Base-by-base conservation (phyloP, 108 stramenopile species). In the Nitzschia inconspicua region DNA sequence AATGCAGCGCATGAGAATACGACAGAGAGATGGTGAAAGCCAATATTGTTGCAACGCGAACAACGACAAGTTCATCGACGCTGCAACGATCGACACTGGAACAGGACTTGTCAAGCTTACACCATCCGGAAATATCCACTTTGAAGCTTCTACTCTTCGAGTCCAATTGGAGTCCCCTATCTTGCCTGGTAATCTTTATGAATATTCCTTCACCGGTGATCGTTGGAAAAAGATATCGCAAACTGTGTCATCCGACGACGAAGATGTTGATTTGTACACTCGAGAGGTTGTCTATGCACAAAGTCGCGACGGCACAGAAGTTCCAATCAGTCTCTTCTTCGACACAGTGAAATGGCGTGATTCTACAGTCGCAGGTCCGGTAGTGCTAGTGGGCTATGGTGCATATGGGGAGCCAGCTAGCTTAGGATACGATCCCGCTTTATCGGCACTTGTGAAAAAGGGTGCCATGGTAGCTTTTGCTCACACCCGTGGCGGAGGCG, bases 401-500 rank as follows among this genome's bases (percentile, higher is more conserved):
- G 52, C 82, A 34, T 89, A 89, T 34, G 88, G 84, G 19, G 63
- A 75, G 42, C 49, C 58, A 5, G 37, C 68, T 31, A 68, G 78
- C 25, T 26, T 78, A 39, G 47, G 53, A 34, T 86, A 74, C 60
- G 57, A 81, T 46, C 81, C 85, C 3, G 42, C 41, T 3, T 60
- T 57, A 23, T 42, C 47, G 7, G 65, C 77, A 3, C 49, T 85
- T 41, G 25, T 89, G 19, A 46, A 76, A 25, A 44, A 69, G 27
- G 82, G 84, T 3, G 79, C 75, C 47, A 64, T 75, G 2, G 7
- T 89, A 25, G 88, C 82, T 8, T 89, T 72, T 59, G 84, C 82
- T 4, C 84, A 89, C 65, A 79, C 73, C 16, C 75, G 88, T 27
- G 85, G 85, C 11, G 86, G 86, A 7, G 81, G 86, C 11, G 83